Evolutionary conservation across 2,329 filamentous ascomycete genomes (phyloP), one percentile per base, ranked within the genome.

Genomic region (Lachnum nothofagi): DNA sequence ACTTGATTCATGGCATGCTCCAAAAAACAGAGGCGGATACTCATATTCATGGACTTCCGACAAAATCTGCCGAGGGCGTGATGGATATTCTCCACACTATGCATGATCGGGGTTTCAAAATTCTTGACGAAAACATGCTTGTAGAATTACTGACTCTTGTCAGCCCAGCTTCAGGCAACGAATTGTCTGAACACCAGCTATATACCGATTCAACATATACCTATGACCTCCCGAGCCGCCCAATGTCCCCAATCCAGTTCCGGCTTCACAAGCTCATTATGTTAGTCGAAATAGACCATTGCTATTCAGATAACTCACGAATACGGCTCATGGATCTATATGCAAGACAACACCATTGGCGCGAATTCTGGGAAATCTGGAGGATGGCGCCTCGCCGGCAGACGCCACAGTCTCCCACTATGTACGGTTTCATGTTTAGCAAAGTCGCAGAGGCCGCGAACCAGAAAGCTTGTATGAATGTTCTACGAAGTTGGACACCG

Each of bases 341-440:
- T 53, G 71, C 77, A 4, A 54, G 57, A 17, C 70, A 71, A 50
- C 59, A 63, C 16, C 68, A 80, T 55, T 83, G 79, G 73, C 63
- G 72, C 14, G 68, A 70, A 5, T 80, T 86, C 59, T 85, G 80
- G 81, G 71, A 78, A 17, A 61, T 73, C 8, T 87, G 83, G 72
- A 73, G 74, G 46, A 70, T 74, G 48, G 73, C 79, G 3, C 67
- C 81, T 12, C 70, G 75, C 34, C 73, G 75, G 56, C 66, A 72
- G 33, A 61, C 65, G 7, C 58, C 70, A 1, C 77, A 83, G 17
- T 74, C 76, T 0, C 60, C 68, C n/a, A 61, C 63, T 14, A 70
- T 84, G 54, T 88, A 87, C 60, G 64, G 68, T 3, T 67, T 75
- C 27, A 67, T 82, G 22, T 84, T 79, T 60, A 55, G 63, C 12